phyloP scores from a whole-genome alignment of 805 yeast species.

The Blastobotrys mokoenaii region DNA sequence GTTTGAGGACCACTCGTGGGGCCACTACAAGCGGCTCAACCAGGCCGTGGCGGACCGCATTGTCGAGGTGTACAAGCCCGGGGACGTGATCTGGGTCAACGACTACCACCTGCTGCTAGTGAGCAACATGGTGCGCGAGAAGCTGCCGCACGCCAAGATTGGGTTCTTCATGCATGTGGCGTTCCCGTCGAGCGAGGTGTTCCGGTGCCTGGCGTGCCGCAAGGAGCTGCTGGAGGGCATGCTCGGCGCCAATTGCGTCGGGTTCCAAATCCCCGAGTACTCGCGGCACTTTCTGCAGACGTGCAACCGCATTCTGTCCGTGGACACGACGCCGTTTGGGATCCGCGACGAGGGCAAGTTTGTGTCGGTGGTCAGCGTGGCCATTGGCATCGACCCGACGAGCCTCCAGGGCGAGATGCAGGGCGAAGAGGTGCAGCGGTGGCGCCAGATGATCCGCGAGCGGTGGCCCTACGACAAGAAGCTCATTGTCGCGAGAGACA shows the following conservation, averaged over 20 bases:
- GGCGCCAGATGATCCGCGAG: constrained; percentile 64
- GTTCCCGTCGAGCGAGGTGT: constrained; percentile 92
- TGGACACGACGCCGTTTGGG: constrained; percentile 82
- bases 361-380: constrained; percentile 28
- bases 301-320: constrained; percentile 70
- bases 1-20: constrained; percentile 94
- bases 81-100: constrained; percentile 85
- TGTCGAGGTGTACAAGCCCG: constrained; percentile 52
- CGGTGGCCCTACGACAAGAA: constrained; percentile 63
- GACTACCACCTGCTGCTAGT: constrained; percentile 87
- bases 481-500: constrained; percentile 80
- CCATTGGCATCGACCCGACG: constrained; percentile 35
- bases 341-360: constrained; percentile 47
- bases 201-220: constrained; percentile 87
- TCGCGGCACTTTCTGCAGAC: constrained; percentile 92
- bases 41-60: constrained; percentile 72
- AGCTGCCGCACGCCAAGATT: constrained; percentile 73
- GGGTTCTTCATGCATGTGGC: constrained; percentile 91
- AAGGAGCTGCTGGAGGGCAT: constrained; percentile 68
- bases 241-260: constrained; percentile 79
- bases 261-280: constrained; percentile 89
- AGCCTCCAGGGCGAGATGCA: constrained; percentile 46
- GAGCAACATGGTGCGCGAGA: constrained; percentile 71
- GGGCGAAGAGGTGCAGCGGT: constrained; percentile 29
- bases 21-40: constrained; percentile 66